Evolutionary conservation across 2,329 filamentous ascomycete species (phyloP).

Genomic region (Aspergillus transmontanensis): DNA sequence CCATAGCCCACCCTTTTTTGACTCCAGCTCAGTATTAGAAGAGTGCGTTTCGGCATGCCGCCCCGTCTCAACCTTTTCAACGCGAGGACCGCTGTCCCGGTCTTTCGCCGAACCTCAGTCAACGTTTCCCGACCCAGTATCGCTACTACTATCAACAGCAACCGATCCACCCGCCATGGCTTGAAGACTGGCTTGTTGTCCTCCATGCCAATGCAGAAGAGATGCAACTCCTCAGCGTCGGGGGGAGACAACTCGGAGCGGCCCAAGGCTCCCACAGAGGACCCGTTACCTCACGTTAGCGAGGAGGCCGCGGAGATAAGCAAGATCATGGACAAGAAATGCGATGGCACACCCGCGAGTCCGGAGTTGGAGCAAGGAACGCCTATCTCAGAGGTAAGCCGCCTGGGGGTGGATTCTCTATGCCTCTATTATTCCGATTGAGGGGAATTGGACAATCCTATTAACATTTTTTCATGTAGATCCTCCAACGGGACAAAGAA

Average conservation of each 20-base stretch:
- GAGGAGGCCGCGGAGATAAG: conserved; percentile 66
- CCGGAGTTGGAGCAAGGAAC: conserved; percentile 68
- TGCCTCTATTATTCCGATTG: background rate
- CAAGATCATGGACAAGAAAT: conserved; percentile 56
- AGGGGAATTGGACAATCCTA: background rate
- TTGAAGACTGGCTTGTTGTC: conserved; percentile 20
- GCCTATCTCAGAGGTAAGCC: conserved; percentile 64
- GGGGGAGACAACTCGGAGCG: conserved; percentile 30
- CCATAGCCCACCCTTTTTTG: conserved; percentile 4
- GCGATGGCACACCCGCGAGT: conserved; percentile 44
- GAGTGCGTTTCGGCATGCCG: conserved; percentile 50
- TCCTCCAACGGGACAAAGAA: conserved; percentile 65
- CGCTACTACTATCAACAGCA: conserved; percentile 23
- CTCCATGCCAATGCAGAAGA: conserved; percentile 25
- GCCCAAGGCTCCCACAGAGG: conserved; percentile 52
- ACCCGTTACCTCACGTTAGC: conserved; percentile 61
- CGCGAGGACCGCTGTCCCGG: conserved; percentile 33
- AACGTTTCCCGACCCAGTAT: conserved; percentile 24
- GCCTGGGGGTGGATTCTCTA: conserved; percentile 9
- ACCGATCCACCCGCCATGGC: conserved; percentile 13
- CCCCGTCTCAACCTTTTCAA: conserved; percentile 56
- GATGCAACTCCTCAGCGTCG: conserved; percentile 40
- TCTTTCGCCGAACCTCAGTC: conserved; percentile 32
- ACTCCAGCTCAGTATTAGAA: conserved; percentile 13
- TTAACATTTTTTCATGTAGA: conserved; percentile 44